phyloP scores from a whole-genome alignment of 257 asterid genomes.

The Nicotiana paniculata region DNA sequence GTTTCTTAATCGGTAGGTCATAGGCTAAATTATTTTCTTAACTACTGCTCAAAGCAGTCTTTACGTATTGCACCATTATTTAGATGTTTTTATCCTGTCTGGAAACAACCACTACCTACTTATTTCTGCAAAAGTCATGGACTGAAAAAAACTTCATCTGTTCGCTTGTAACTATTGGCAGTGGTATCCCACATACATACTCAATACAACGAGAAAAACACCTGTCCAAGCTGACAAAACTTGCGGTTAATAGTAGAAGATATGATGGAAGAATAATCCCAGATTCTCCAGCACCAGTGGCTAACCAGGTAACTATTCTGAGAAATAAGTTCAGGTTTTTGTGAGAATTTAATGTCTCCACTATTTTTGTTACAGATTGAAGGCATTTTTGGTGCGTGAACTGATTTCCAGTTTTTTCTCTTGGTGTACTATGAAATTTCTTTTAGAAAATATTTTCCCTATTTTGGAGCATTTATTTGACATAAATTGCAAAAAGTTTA shows the following conservation, averaged over 20 bases:
- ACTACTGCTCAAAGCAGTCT: neutral
- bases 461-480: neutral
- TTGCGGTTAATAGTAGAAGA: conserved; percentile 69
- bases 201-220: conserved; percentile 71
- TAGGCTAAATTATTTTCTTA: neutral
- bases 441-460: neutral
- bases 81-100: neutral
- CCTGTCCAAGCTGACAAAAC: conserved; percentile 64
- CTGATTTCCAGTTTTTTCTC: neutral
- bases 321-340: neutral
- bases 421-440: neutral
- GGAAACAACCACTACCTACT: neutral
- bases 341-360: neutral
- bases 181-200: conserved; percentile 72
- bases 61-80: neutral
- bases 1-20: conserved; percentile 72
- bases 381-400: neutral
- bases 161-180: conserved; percentile 28
- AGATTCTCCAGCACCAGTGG: conserved; percentile 76
- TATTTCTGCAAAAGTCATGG: neutral
- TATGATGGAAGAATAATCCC: conserved; percentile 74
- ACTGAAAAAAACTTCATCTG: neutral
- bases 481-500: neutral
- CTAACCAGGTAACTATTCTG: conserved; percentile 60
- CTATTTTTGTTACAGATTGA: neutral